These are phyloP conservation scores for Helotiales sp. DNA, from an alignment of 2,329 filamentous ascomycete species.

Conservation along the genomic window DNA sequence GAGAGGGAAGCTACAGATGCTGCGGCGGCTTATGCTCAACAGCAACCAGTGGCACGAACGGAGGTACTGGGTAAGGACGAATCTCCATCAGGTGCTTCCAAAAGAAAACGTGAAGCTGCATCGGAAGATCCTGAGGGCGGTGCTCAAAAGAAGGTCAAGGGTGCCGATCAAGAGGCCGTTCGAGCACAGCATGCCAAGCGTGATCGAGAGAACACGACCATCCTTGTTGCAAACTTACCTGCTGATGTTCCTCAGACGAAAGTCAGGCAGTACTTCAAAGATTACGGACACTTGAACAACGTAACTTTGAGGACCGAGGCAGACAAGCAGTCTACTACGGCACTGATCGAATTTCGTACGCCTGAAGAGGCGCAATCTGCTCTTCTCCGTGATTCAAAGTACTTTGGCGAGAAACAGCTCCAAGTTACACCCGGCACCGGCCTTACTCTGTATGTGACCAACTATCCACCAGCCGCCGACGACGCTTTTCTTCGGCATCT, in stretches of 20 bases:
- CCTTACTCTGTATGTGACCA: constrained; percentile 86
- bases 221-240: constrained; percentile 82
- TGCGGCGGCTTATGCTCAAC: constrained; percentile 55
- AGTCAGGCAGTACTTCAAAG: constrained; percentile 87
- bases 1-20: constrained; percentile 68
- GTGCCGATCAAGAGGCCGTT: constrained; percentile 43
- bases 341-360: constrained; percentile 83
- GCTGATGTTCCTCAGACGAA: constrained; percentile 70
- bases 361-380: constrained; percentile 82
- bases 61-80: constrained; percentile 39
- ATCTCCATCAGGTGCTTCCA: constrained; percentile 47
- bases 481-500: constrained; percentile 70
- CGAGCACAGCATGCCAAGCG: constrained; percentile 62
- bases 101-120: constrained; percentile 76
- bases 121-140: constrained; percentile 55
- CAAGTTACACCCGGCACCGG: constrained; percentile 75
- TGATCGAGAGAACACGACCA: constrained; percentile 87
- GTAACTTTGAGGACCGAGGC: constrained; percentile 70
- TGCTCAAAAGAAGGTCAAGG: constrained; percentile 69
- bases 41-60: constrained; percentile 41
- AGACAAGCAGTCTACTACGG: constrained; percentile 65
- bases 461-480: constrained; percentile 81
- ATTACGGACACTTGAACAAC: constrained; percentile 83
- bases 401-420: constrained; percentile 74
- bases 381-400: constrained; percentile 79